These are phyloP conservation scores for Delonix regia DNA, from an alignment of 306 rosid species.

Conservation along the genomic window DNA sequence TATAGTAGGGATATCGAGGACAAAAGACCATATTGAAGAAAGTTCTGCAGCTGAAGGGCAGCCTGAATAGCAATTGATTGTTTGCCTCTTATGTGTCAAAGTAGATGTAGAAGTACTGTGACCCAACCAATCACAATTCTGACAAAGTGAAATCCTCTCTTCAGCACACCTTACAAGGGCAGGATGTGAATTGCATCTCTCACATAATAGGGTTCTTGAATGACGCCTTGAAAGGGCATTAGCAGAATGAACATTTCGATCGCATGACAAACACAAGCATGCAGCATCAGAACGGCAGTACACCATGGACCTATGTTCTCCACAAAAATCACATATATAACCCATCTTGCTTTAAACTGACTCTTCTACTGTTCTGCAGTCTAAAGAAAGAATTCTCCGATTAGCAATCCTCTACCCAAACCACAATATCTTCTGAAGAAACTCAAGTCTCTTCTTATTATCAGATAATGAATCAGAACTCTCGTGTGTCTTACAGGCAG, in stretches of 20 bases:
- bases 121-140: conserved; percentile 89
- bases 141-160: conserved; percentile 86
- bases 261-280: conserved; percentile 88
- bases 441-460: conserved; percentile 25
- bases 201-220: conserved; percentile 78
- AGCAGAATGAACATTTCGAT: conserved; percentile 93
- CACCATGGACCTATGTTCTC: conserved; percentile 86
- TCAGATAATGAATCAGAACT: conserved; percentile 24
- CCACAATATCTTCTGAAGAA: conserved; percentile 27
- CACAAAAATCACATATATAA: conserved; percentile 83
- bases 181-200: conserved; percentile 82
- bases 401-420: conserved; percentile 28
- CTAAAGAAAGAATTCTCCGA: conserved; percentile 38
- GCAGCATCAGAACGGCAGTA: conserved; percentile 94
- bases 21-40: conserved; percentile 88
- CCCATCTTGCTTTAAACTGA: conserved; percentile 63
- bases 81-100: conserved; percentile 72
- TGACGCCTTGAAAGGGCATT: conserved; percentile 92
- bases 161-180: conserved; percentile 81
- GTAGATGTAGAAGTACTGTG: conserved; percentile 65
- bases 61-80: conserved; percentile 78
- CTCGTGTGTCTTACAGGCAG: conserved; percentile 28
- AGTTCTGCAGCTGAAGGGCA: conserved; percentile 93
- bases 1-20: conserved; percentile 57
- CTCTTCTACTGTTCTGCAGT: conserved; percentile 24